phyloP scores from a whole-genome alignment of 2,329 filamentous ascomycete genomes.

The Pezicula radicicola region DNA sequence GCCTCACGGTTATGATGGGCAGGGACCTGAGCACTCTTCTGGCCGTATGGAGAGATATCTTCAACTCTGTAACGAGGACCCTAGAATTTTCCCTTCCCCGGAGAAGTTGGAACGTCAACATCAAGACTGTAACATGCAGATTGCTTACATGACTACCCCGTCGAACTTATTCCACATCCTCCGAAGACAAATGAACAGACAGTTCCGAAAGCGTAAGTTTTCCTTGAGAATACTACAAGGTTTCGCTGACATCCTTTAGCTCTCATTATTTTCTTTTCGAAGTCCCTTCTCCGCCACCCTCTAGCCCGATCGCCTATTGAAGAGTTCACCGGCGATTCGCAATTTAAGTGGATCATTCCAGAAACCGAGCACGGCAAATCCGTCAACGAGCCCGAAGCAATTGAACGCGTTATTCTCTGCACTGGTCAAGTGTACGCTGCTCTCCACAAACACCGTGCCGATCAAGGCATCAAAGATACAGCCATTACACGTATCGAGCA shows the following conservation, averaged over 20 bases:
- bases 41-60: constrained; percentile 96
- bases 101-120: constrained; percentile 96
- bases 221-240: neutral
- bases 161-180: constrained; percentile 96
- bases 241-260: constrained; percentile 46
- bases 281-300: constrained; percentile 91
- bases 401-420: constrained; percentile 93
- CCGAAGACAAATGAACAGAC: constrained; percentile 95
- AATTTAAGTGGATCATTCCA: constrained; percentile 95
- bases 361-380: constrained; percentile 79
- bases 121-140: constrained; percentile 99
- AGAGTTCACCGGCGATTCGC: constrained; percentile 85
- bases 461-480: constrained; percentile 83
- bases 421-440: constrained; percentile 91
- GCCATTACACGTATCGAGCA: constrained; percentile 96
- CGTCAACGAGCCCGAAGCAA: constrained; percentile 78
- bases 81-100: constrained; percentile 80
- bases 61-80: constrained; percentile 96
- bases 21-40: constrained; percentile 97
- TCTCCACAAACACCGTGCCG: constrained; percentile 84
- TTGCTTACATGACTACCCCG: constrained; percentile 95
- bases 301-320: constrained; percentile 85
- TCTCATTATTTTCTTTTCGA: constrained; percentile 97
- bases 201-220: constrained; percentile 95
- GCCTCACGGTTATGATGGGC: constrained; percentile 96